Conservation (phyloP, 23 red algal species). For the Gracilaria vermiculophylla region DNA sequence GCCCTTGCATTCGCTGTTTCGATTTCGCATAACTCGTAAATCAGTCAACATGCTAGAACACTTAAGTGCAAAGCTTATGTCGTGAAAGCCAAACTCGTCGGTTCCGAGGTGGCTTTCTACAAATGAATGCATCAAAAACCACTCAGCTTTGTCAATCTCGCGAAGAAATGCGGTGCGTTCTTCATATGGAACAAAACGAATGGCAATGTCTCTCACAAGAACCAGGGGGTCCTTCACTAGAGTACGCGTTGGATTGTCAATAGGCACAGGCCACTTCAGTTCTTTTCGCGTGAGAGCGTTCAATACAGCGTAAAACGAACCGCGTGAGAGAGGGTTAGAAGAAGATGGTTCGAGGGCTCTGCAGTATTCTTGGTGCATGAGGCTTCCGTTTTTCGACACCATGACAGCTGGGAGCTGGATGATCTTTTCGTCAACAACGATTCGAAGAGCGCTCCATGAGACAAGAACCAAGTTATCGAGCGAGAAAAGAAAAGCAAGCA, state of each 20-base stretch:
- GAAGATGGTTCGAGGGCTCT: not conserved
- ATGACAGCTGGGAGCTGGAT: conserved; percentile 30
- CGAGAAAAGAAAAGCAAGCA: conserved; percentile 31
- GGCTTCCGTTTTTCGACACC: conserved; percentile 27
- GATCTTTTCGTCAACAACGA: conserved; percentile 32
- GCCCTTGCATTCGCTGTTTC: conserved; percentile 19
- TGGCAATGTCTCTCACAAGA: conserved; percentile 24
- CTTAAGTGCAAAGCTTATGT: conserved; percentile 17
- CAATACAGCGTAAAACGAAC: conserved; percentile 40
- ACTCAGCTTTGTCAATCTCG: conserved; percentile 40
- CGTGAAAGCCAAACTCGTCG: conserved; percentile 28
- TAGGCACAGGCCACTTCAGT: conserved; percentile 4
- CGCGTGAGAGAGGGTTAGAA: conserved; percentile 28
- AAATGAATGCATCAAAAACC: conserved; percentile 47
- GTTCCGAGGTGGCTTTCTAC: conserved; percentile 43
- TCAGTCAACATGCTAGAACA: not conserved
- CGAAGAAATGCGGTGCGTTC: conserved; percentile 12
- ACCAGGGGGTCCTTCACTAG: conserved; percentile 38
- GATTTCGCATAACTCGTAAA: not conserved
- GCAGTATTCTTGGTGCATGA: conserved; percentile 42
- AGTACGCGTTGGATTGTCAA: conserved; percentile 37
- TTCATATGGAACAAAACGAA: conserved; percentile 27
- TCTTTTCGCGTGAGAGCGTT: conserved; percentile 36
- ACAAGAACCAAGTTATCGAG: conserved; percentile 23
- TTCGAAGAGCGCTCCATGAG: conserved; percentile 34